phyloP scores from a whole-genome alignment of 2,329 filamentous ascomycete species.

The Phoma herbarum region DNA sequence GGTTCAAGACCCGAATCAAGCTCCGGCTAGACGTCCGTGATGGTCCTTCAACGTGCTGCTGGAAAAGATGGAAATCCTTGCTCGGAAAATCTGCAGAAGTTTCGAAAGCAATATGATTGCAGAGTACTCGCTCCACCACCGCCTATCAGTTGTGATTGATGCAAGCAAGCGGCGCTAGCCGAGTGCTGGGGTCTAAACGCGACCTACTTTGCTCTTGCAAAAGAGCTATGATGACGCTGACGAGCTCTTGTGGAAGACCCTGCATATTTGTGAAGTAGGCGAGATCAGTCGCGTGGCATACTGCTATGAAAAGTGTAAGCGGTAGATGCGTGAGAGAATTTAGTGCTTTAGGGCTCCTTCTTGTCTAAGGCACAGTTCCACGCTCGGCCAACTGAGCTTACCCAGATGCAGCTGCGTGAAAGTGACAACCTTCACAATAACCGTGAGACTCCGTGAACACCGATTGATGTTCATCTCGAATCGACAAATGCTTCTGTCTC shows the following conservation, averaged over 20 bases:
- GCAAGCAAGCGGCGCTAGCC: neutral
- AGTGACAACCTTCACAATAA: no score
- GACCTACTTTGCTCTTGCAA: neutral
- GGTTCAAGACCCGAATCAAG: neutral
- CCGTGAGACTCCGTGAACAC: no score
- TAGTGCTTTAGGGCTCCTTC: no score
- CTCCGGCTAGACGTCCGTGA: neutral
- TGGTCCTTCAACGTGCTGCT: neutral
- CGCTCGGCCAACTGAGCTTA: no score
- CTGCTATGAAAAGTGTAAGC: no score
- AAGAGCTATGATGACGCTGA: neutral
- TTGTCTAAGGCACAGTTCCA: no score
- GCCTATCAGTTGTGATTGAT: neutral
- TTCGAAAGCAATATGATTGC: neutral
- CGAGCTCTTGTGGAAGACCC: neutral
- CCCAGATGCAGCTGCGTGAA: no score
- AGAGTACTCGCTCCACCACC: neutral
- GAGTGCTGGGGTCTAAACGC: neutral
- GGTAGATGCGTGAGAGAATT: no score
- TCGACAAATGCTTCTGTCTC: no score
- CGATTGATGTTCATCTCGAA: no score
- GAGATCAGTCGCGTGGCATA: no score
- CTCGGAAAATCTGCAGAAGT: neutral
- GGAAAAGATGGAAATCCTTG: neutral
- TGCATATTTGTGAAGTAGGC: neutral